A percentile compares a stretch with the other conserved stretches of the same genome.
phyloP scores from a whole-genome alignment of 805 yeast genomes.

The Dipodascus geniculatus region DNA sequence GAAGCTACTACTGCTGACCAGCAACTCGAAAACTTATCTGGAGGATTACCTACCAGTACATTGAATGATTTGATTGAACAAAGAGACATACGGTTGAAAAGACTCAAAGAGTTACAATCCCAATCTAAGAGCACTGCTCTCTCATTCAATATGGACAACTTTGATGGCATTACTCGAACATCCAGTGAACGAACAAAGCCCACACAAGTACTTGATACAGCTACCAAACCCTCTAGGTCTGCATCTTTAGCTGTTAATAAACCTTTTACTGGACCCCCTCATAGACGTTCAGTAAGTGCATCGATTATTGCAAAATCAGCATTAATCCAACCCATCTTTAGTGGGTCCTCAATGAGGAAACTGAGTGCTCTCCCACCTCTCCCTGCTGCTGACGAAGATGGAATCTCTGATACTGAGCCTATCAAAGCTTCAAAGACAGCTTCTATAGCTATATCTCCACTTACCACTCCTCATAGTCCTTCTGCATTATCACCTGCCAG shows the following conservation, averaged over 20 bases:
- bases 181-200: neutral
- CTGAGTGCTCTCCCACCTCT: neutral
- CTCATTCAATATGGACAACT: constrained; percentile 6
- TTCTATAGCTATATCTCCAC: neutral
- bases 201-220: constrained; percentile 1
- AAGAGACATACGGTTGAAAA: constrained; percentile 49
- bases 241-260: constrained; percentile 3
- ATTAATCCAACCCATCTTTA: neutral
- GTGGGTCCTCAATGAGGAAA: neutral
- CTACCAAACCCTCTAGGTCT: constrained; percentile 18
- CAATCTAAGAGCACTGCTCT: constrained; percentile 55
- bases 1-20: constrained; percentile 43
- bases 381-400: neutral
- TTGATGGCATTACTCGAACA: neutral
- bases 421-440: neutral
- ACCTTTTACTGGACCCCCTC: constrained; percentile 28
- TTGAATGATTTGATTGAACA: constrained; percentile 36
- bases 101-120: constrained; percentile 58
- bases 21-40: constrained; percentile 36
- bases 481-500: neutral
- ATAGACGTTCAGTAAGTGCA: constrained; percentile 14
- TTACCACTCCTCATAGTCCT: neutral
- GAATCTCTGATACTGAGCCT: neutral
- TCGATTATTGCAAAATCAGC: constrained; percentile 14
- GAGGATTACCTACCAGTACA: constrained; percentile 4